Percentiles rank a stretch among this genome's conserved stretches.
phyloP scores from a whole-genome alignment of 306 rosid species.

The Mucuna pruriens region DNA sequence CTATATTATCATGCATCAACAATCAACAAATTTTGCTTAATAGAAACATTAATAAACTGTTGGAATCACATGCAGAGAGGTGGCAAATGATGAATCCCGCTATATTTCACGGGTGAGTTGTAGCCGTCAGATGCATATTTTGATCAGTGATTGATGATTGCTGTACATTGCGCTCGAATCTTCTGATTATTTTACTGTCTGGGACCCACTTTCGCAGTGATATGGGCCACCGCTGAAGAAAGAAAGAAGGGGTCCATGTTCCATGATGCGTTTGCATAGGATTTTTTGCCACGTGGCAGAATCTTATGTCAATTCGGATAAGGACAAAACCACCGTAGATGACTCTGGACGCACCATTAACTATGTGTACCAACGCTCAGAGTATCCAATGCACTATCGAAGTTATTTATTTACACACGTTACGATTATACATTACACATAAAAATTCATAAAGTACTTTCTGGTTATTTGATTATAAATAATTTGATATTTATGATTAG shows the following conservation, averaged over 20 bases:
- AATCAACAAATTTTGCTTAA: not conserved
- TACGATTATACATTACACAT: not conserved
- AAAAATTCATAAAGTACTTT: not conserved
- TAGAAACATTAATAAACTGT: not conserved
- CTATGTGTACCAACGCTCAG: slow-evolving; percentile 35
- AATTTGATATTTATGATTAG: not conserved
- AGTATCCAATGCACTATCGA: slow-evolving; percentile 53
- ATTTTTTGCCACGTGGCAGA: slow-evolving; percentile 30
- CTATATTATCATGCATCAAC: not conserved
- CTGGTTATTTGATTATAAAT: not conserved
- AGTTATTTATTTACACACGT: not conserved
- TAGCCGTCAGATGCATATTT: slow-evolving; percentile 34
- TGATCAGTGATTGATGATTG: slow-evolving; percentile 23
- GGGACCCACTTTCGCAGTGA: not conserved
- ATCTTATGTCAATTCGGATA: not conserved
- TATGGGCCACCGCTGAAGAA: slow-evolving; percentile 2
- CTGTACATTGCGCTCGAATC: slow-evolving; percentile 3
- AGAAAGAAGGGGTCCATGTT: not conserved
- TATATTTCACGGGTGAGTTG: slow-evolving; percentile 33
- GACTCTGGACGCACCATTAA: slow-evolving; percentile 28
- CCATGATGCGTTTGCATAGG: not conserved
- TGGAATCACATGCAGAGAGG: slow-evolving; percentile 35
- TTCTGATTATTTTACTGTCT: slow-evolving; percentile 3
- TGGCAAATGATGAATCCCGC: slow-evolving; percentile 8
- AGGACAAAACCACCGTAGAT: slow-evolving; percentile 47